Conservation (phyloP, 148 eudicot species). For the Oxyria digyna region DNA sequence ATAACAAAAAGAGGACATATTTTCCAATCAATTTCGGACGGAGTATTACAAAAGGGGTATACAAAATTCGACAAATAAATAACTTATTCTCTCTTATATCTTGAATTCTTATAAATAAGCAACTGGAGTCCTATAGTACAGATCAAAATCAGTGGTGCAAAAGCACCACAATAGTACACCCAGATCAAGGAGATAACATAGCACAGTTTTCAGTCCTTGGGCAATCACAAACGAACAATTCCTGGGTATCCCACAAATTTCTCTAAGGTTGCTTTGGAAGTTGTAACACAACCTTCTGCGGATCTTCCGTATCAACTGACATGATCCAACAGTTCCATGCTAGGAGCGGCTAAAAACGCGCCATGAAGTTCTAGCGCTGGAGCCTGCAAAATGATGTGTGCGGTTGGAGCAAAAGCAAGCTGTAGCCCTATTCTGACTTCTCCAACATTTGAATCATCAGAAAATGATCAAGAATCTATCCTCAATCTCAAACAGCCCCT, state of each 20-base stretch:
- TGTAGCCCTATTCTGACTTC: neutral
- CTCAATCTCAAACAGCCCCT: too few relatives aligned
- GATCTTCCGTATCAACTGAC: neutral
- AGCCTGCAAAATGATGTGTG: too few relatives aligned
- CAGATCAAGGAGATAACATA: neutral
- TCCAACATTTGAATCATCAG: neutral
- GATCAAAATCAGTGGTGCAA: constrained; percentile 7
- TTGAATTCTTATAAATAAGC: neutral
- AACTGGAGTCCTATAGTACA: neutral
- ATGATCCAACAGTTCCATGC: neutral
- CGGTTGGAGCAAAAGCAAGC: too few relatives aligned
- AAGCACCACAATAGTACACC: neutral
- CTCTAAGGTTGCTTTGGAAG: too few relatives aligned
- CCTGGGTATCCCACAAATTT: neutral
- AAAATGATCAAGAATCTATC: neutral
- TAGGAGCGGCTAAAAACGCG: constrained; percentile 1
- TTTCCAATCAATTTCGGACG: too few relatives aligned
- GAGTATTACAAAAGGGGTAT: too few relatives aligned
- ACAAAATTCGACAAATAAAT: too few relatives aligned
- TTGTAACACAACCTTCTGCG: neutral
- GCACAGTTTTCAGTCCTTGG: neutral
- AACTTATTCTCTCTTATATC: neutral
- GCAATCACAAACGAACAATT: neutral
- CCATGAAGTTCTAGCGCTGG: neutral
- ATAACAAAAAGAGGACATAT: too few relatives aligned